Evolutionary conservation across 164 flowering plant species (phyloP), one percentile per base, ranked within the genome.

Genomic region (Chimonanthus praecox): DNA sequence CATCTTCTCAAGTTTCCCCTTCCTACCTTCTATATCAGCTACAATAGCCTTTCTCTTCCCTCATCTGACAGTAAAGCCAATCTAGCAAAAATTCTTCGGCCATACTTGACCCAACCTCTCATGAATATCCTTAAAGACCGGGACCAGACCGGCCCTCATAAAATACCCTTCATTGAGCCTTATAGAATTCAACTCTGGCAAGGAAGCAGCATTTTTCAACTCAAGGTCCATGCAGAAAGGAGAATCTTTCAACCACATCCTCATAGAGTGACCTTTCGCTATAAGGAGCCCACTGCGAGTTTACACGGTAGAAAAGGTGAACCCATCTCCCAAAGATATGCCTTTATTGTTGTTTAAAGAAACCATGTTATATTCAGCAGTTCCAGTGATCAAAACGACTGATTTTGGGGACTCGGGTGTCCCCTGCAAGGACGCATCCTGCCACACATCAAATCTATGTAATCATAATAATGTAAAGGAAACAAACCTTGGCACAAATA

Each of bases 191-290:
- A 67, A 72, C 73, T 89, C 87, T 0, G 97, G 97, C 21, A 91
- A 89, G 20, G 87, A 79, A 21, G 89, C 78, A n/a, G 85, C 85
- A 80, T 95, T 88, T 83, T 85, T 93, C 77, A 93, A 76, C 81
- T 95, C 99, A 70, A 95, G 96, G 78, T 95, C 99, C 74, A 85
- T 82, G 86, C 99, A 95, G 72, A 92, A 95, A 6, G 99, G 94
- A 49, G 99, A 95, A 72, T 95, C 99, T 77, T 95, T 95, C 79
- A 95, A 78, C 99, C 99, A 95, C 97, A 92, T 87, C 70, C 92
- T 81, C 47, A 95, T 85, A 58, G 99, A 92, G 77, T 96, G 98
- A 20, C 88, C 96, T 78, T 93, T 93, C 43, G 99, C 94, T 49
- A 93, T 73, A 72, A 96, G 95, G 68, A 93, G 79, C 5, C 98